Evolutionary conservation across 768 basidiomycete species (phyloP).

Genomic region (Boletus reticulatus): DNA sequence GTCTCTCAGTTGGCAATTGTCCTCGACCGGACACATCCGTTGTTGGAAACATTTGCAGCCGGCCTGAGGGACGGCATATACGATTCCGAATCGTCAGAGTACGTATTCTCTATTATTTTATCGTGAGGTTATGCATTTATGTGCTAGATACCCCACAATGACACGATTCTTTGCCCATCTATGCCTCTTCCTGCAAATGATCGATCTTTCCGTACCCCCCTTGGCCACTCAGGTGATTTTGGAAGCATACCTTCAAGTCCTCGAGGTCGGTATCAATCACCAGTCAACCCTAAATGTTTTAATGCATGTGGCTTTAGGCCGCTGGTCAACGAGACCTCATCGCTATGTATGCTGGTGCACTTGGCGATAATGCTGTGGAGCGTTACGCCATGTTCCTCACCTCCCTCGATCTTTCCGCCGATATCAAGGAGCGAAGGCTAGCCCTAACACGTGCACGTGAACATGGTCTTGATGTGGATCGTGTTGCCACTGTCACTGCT

Average conservation of each 20-base stretch:
- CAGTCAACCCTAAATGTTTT: not conserved
- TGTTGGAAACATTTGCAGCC: slow-evolving; percentile 68
- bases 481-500: slow-evolving; percentile 79
- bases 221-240: slow-evolving; percentile 77
- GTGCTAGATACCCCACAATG: slow-evolving; percentile 60
- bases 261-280: slow-evolving; percentile 55
- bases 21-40: slow-evolving; percentile 58
- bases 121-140: not conserved
- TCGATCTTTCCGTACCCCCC: slow-evolving; percentile 71
- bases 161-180: slow-evolving; percentile 93
- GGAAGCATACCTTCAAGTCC: slow-evolving; percentile 83
- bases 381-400: slow-evolving; percentile 90
- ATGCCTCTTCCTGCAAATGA: slow-evolving; percentile 83
- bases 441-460: slow-evolving; percentile 77
- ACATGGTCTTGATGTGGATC: slow-evolving; percentile 79
- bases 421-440: slow-evolving; percentile 59
- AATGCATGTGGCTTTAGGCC: slow-evolving; percentile 36
- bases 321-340: slow-evolving; percentile 84
- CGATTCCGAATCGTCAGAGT: slow-evolving; percentile 54
- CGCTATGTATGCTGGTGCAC: slow-evolving; percentile 88
- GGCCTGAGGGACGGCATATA: slow-evolving; percentile 54
- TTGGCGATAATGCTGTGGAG: slow-evolving; percentile 89
- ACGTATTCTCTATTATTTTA: slow-evolving; percentile 25
- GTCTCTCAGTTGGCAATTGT: slow-evolving; percentile 81
- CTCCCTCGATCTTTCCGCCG: slow-evolving; percentile 63